A percentile compares a stretch with the other conserved stretches of the same genome.
Conservation (phyloP, 2,329 filamentous ascomycete genomes). For the Hymenoscyphus linearis region DNA sequence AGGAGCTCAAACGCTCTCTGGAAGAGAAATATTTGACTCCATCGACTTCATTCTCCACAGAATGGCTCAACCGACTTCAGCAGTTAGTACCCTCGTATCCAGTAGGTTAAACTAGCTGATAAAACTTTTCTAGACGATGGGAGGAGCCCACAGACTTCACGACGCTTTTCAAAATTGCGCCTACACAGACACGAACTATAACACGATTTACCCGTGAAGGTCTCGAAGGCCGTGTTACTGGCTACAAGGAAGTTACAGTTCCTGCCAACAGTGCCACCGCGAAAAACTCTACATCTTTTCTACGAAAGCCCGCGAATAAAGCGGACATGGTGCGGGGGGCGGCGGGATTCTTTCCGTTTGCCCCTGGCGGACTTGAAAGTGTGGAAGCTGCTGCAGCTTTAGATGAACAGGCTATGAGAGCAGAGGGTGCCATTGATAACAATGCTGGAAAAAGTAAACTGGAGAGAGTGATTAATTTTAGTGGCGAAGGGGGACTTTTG, state of each 20-base stretch:
- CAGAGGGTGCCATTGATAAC: constrained; percentile 39
- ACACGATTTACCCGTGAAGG: constrained; percentile 89
- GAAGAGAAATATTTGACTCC: constrained; percentile 76
- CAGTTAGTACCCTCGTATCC: constrained; percentile 44
- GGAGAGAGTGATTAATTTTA: constrained; percentile 82
- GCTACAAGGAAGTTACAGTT: constrained; percentile 90
- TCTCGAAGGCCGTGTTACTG: constrained; percentile 84
- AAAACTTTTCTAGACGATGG: constrained; percentile 54
- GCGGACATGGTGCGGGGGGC: constrained; percentile 91
- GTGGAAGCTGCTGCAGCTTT: constrained; percentile 80
- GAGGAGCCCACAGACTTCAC: constrained; percentile 73
- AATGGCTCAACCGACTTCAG: constrained; percentile 86
- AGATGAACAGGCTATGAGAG: constrained; percentile 66
- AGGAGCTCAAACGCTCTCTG: constrained; percentile 64
- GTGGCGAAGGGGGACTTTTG: constrained; percentile 69
- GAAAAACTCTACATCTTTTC: constrained; percentile 88
- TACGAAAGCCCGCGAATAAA: constrained; percentile 77
- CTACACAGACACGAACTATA: constrained; percentile 90
- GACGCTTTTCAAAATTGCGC: constrained; percentile 80
- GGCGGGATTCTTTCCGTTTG: constrained; percentile 90
- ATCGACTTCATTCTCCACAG: constrained; percentile 69
- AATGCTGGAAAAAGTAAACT: constrained; percentile 50
- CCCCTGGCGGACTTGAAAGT: constrained; percentile 81
- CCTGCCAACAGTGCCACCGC: constrained; percentile 84
- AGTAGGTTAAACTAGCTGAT: constrained; percentile 18